These are phyloP conservation scores for Trametes sanguinea DNA, from an alignment of 768 basidiomycete species.

Conservation along the genomic window DNA sequence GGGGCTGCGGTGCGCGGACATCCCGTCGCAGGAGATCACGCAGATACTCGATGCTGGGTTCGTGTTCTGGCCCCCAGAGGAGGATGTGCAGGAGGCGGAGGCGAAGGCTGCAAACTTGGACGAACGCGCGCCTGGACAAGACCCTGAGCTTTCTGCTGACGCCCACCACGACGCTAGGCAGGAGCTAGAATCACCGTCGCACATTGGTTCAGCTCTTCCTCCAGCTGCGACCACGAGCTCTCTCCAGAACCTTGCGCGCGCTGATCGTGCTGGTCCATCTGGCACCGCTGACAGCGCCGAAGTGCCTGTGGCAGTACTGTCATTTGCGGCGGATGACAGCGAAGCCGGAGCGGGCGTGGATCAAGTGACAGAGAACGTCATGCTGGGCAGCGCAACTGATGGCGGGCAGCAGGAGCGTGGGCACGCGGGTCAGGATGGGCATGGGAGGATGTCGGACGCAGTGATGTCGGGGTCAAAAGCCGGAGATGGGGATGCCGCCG, in stretches of 20 bases:
- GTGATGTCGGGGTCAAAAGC: background rate
- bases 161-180: constrained; percentile 29
- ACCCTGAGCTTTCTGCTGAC: constrained; percentile 25
- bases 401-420: background rate
- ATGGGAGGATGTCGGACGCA: background rate
- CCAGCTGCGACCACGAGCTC: background rate
- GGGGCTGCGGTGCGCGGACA: constrained; percentile 44
- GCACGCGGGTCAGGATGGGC: background rate
- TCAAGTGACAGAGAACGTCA: constrained; percentile 13
- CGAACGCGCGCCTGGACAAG: constrained; percentile 29
- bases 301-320: background rate
- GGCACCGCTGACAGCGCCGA: background rate
- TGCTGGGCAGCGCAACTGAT: background rate
- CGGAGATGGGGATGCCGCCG: constrained; percentile 7
- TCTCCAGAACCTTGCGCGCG: background rate
- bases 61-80: constrained; percentile 36
- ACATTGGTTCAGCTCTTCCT: no score
- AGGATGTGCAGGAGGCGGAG: background rate
- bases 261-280: background rate
- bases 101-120: background rate
- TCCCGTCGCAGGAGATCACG: constrained; percentile 52
- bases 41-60: constrained; percentile 49
- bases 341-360: background rate
- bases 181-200: no score
- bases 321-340: background rate